Evolutionary conservation across 768 basidiomycete species (phyloP).

Genomic region (Naganishia kalamii): DNA sequence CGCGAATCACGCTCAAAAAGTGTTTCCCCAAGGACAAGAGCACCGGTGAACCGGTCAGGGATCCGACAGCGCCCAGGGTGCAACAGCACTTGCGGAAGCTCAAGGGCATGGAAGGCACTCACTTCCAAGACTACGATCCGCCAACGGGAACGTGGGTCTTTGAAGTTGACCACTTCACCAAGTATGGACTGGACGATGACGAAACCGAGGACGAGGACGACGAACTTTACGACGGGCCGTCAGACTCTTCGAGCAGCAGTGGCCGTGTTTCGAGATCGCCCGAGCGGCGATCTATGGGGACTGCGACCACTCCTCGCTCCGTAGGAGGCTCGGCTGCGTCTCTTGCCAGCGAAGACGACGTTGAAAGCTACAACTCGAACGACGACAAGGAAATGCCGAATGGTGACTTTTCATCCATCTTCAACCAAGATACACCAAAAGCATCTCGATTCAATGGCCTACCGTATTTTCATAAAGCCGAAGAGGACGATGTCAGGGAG

Average conservation of each 20-base stretch:
- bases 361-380: neutral
- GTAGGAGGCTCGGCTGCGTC: conserved; percentile 17
- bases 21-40: conserved; percentile 91
- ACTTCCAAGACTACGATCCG: conserved; percentile 72
- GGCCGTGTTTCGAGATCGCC: neutral
- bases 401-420: neutral
- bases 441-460: neutral
- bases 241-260: neutral
- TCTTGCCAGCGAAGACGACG: neutral
- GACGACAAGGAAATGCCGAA: conserved; percentile 8
- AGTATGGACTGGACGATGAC: conserved; percentile 39
- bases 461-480: conserved; percentile 46
- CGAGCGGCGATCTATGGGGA: neutral
- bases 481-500: conserved; percentile 31
- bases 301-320: neutral
- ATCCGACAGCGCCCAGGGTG: conserved; percentile 64
- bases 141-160: conserved; percentile 87
- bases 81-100: conserved; percentile 70
- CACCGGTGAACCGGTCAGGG: conserved; percentile 80
- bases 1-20: conserved; percentile 65
- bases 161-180: conserved; percentile 77
- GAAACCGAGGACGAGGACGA: conserved; percentile 39
- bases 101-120: conserved; percentile 76
- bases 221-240: conserved; percentile 16
- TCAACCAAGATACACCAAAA: conserved; percentile 12